Evolutionary conservation across 2,329 filamentous ascomycete genomes (phyloP).

Genomic region (Parastagonospora nodorum): DNA sequence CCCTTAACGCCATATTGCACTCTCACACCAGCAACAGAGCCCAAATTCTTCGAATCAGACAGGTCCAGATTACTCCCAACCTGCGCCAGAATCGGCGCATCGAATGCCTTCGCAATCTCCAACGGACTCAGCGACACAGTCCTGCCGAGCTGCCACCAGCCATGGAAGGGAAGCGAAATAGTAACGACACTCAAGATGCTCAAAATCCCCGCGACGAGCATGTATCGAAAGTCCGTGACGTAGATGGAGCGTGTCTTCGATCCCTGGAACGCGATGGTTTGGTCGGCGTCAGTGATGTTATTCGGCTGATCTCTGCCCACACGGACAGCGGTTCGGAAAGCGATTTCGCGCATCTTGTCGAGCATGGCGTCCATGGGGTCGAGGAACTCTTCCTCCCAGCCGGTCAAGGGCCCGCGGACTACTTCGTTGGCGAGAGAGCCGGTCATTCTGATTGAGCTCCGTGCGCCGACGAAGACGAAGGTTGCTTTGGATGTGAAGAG

Average conservation of each 20-base stretch:
- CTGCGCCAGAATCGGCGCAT: slow-evolving; percentile 2
- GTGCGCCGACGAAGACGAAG: background rate
- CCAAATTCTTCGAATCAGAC: background rate
- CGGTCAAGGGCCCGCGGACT: background rate
- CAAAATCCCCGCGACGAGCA: background rate
- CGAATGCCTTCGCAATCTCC: slow-evolving; percentile 6
- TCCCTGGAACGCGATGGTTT: background rate
- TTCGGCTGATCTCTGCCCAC: background rate
- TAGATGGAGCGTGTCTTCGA: background rate
- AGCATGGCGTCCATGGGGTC: slow-evolving; percentile 6
- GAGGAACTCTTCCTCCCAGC: background rate
- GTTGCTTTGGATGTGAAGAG: slow-evolving; percentile 1
- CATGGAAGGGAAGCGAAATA: background rate
- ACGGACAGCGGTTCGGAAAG: slow-evolving; percentile 4
- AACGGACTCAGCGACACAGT: slow-evolving; percentile 3
- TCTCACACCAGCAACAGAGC: background rate
- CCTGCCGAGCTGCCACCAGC: slow-evolving; percentile 5
- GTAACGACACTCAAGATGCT: slow-evolving; percentile 2
- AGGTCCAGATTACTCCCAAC: slow-evolving; percentile 3
- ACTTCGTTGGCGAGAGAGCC: slow-evolving; percentile 6
- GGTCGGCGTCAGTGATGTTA: slow-evolving; percentile 1
- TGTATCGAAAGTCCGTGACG: slow-evolving; percentile 2
- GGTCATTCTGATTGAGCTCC: background rate
- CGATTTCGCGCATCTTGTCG: slow-evolving; percentile 3
- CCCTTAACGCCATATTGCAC: background rate